phyloP scores from a whole-genome alignment of 441 rosid genomes.

The Croton laevigatus region DNA sequence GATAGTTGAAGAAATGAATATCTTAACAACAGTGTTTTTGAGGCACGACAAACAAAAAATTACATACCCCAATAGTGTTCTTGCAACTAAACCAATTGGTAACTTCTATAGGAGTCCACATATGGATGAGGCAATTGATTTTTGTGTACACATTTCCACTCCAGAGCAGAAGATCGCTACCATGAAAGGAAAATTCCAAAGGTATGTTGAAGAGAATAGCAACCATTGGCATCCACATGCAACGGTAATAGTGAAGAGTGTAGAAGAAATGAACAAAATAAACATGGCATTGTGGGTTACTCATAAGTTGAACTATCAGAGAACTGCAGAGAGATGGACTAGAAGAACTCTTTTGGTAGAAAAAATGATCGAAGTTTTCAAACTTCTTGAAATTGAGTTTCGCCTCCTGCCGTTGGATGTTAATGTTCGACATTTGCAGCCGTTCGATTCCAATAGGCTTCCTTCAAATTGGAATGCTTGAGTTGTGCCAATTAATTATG shows the following conservation, averaged over 20 bases:
- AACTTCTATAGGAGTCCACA: constrained; percentile 73
- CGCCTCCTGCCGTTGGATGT: constrained; percentile 54
- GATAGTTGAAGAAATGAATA: constrained; percentile 70
- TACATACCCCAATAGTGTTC: constrained; percentile 48
- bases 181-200: constrained; percentile 46
- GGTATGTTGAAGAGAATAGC: constrained; percentile 46
- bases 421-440: constrained; percentile 39
- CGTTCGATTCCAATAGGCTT: constrained; percentile 25
- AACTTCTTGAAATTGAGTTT: constrained; percentile 54
- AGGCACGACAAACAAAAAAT: constrained; percentile 65
- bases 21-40: constrained; percentile 59
- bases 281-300: constrained; percentile 37
- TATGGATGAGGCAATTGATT: constrained; percentile 54
- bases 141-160: constrained; percentile 56
- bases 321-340: constrained; percentile 39
- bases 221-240: constrained; percentile 47
- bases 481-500: background rate
- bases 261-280: constrained; percentile 64
- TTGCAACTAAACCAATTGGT: constrained; percentile 63
- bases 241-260: constrained; percentile 36
- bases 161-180: constrained; percentile 49
- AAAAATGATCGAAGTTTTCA: constrained; percentile 48
- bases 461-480: constrained; percentile 33
- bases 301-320: constrained; percentile 58
- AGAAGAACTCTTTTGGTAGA: constrained; percentile 48